These are phyloP conservation scores for Colletotrichum sp. DNA, from an alignment of 2,329 filamentous ascomycete species.

Conservation along the genomic window DNA sequence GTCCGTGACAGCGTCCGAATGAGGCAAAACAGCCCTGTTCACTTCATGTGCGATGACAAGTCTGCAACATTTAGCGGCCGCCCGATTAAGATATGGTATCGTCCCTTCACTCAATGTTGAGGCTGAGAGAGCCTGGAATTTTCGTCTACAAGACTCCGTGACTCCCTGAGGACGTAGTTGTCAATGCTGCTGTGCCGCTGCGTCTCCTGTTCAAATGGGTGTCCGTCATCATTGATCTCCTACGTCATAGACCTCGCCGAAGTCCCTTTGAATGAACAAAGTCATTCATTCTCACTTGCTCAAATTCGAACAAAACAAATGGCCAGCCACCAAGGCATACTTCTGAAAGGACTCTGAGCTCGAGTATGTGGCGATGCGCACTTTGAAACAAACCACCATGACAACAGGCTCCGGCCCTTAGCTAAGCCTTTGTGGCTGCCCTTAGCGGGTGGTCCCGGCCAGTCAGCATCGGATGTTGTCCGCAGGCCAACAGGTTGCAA, in stretches of 20 bases:
- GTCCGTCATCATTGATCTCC: not conserved
- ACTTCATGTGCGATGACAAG: not conserved
- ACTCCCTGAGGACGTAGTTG: rapidly evolving
- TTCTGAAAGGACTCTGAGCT: not conserved
- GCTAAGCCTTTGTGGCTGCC: not conserved
- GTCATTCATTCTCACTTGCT: not conserved
- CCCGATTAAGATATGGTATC: not conserved
- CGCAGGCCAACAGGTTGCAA: not conserved
- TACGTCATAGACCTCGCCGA: not conserved
- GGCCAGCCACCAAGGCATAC: not conserved
- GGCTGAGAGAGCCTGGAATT: not conserved
- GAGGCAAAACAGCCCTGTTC: not conserved
- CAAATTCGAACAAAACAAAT: not conserved
- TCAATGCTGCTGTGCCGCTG: not conserved
- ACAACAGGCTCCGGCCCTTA: not conserved
- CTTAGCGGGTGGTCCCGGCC: not conserved
- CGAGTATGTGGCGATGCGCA: not conserved
- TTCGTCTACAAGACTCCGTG: not conserved
- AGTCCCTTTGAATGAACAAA: not conserved
- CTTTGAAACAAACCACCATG: not conserved
- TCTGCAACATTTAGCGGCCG: not conserved
- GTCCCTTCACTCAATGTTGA: not conserved
- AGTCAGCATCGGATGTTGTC: not conserved
- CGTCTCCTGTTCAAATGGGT: rapidly evolving
- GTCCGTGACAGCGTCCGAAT: not conserved